Conservation (phyloP, 345 rosid species). For the Ailanthus altissimus region DNA sequence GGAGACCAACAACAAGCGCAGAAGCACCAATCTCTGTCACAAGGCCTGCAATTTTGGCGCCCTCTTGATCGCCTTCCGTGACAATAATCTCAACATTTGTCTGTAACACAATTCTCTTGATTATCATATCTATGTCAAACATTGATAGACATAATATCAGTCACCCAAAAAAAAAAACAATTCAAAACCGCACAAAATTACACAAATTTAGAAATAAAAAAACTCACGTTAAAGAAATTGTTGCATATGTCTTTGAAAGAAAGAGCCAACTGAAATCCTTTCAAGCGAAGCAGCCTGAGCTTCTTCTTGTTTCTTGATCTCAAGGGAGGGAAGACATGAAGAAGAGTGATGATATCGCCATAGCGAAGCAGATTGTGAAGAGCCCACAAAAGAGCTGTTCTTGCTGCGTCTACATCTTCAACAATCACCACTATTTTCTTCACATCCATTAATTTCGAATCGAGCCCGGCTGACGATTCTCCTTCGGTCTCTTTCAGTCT, state of each 20-base stretch:
- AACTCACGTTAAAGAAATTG: constrained; percentile 51
- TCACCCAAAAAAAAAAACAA: not conserved
- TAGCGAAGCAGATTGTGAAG: constrained; percentile 54
- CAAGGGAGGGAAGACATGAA: constrained; percentile 47
- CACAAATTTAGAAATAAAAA: not conserved
- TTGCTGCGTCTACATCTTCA: constrained; percentile 53
- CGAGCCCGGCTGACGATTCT: too few species aligned
- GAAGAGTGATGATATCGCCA: constrained; percentile 57
- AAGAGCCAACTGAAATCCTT: constrained; percentile 57
- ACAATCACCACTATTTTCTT: constrained; percentile 57
- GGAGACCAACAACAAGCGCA: constrained; percentile 86
- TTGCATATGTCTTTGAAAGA: constrained; percentile 61
- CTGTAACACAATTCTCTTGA: constrained; percentile 24
- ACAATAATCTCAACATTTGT: constrained; percentile 73
- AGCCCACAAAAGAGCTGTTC: constrained; percentile 60
- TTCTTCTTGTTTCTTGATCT: constrained; percentile 44
- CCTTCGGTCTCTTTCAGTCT: too few species aligned
- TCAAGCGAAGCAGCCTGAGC: constrained; percentile 42
- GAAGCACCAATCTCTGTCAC: constrained; percentile 83
- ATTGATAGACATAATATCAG: constrained; percentile 2
- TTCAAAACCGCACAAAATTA: not conserved
- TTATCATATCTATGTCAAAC: not conserved
- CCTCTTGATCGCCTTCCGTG: constrained; percentile 80
- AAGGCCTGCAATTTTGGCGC: constrained; percentile 55
- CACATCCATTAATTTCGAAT: constrained; percentile 31